A percentile compares a stretch with the other conserved stretches of the same genome.
Evolutionary conservation across 2,329 filamentous ascomycete species (phyloP).

Genomic region (Trichophaea hybrida): DNA sequence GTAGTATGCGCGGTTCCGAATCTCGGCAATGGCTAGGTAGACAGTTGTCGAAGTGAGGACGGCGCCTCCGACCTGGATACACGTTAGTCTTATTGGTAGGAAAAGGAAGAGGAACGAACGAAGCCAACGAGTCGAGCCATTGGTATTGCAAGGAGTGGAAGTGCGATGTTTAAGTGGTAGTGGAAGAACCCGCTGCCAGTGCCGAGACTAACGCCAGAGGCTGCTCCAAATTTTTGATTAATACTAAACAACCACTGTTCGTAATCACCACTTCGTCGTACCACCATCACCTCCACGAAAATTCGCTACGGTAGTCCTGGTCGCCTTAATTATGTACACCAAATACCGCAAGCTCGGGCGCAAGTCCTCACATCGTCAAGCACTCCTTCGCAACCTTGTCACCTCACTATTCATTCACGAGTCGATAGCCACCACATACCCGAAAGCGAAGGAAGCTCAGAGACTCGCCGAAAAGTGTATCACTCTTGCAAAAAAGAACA

Average conservation of each 20-base stretch:
- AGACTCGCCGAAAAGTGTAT: constrained; percentile 86
- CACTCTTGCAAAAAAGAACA: constrained; percentile 84
- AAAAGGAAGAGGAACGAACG: constrained; percentile 37
- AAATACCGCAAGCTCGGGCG: constrained; percentile 78
- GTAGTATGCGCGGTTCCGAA: constrained; percentile 35
- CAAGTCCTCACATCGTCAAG: constrained; percentile 72
- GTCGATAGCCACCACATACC: constrained; percentile 85
- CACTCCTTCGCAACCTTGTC: constrained; percentile 86
- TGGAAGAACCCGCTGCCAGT: background rate
- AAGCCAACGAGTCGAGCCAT: constrained; percentile 67
- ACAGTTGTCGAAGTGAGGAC: constrained; percentile 59
- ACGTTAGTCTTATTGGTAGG: background rate
- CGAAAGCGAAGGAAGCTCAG: constrained; percentile 95
- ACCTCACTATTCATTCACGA: constrained; percentile 89
- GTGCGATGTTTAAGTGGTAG: background rate
- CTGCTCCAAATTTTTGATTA: too few relatives aligned
- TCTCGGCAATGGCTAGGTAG: constrained; percentile 56
- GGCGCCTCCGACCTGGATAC: constrained; percentile 52
- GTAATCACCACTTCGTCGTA: too few relatives aligned
- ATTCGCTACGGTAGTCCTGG: background rate
- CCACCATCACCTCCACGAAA: background rate
- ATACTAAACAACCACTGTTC: too few relatives aligned
- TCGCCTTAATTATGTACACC: constrained; percentile 36
- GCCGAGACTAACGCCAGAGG: too few relatives aligned
- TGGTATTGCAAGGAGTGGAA: constrained; percentile 11